A percentile compares a stretch with the other conserved stretches of the same genome.
Evolutionary conservation across 345 rosid species (phyloP).

Genomic region (Hibiscus trionum): DNA sequence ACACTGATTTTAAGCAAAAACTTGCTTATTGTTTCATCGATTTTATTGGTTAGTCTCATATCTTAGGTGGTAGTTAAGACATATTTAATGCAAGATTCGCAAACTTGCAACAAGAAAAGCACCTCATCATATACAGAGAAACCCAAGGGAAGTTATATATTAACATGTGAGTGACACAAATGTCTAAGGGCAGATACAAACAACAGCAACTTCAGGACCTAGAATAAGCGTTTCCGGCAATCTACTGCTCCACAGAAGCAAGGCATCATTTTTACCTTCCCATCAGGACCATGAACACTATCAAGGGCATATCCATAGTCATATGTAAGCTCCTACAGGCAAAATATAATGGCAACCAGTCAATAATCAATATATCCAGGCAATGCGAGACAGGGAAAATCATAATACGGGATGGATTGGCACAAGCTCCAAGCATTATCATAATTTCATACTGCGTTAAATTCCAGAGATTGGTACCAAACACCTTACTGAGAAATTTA

Average conservation of each 20-base stretch:
- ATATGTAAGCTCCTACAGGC: conserved; percentile 66
- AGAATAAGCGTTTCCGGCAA: conserved; percentile 72
- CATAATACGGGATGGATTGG: conserved; percentile 15
- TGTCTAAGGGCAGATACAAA: too few relatives aligned
- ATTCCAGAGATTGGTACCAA: background rate
- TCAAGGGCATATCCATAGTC: conserved; percentile 89
- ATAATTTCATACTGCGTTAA: too few relatives aligned
- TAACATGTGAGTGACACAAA: too few relatives aligned
- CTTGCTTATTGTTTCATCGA: too few relatives aligned
- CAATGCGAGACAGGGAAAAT: background rate
- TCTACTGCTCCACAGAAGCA: conserved; percentile 76
- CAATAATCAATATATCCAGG: background rate
- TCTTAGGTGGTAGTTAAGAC: too few relatives aligned
- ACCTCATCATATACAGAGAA: background rate
- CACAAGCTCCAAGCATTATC: background rate
- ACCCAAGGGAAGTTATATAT: background rate
- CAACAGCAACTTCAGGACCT: conserved; percentile 13
- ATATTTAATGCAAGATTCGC: too few relatives aligned
- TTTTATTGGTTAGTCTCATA: too few relatives aligned
- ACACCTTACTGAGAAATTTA: background rate
- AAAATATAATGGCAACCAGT: background rate
- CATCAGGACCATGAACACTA: conserved; percentile 66
- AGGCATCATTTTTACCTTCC: conserved; percentile 50
- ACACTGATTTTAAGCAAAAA: too few relatives aligned
- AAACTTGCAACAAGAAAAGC: too few relatives aligned